Evolutionary conservation across 495 filamentous ascomycete species (phyloP).

Genomic region (Lepraria neglecta): DNA sequence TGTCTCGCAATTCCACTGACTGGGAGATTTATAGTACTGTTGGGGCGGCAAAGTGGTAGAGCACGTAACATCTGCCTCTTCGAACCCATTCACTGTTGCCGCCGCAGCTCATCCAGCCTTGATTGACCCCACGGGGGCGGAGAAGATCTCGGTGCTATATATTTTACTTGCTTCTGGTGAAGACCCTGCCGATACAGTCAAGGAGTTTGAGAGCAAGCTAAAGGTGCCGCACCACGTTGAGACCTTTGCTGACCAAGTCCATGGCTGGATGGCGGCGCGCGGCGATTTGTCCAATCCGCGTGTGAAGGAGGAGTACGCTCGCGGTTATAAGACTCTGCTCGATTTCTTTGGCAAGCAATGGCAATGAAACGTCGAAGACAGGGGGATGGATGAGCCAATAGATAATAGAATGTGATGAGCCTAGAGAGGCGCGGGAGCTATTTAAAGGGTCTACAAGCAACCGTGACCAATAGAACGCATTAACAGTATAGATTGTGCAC

Average conservation of each 20-base stretch:
- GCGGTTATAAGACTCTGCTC: slow-evolving; percentile 66
- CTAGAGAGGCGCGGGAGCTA: neutral
- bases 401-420: neutral
- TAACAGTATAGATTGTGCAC: neutral
- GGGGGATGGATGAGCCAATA: neutral
- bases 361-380: slow-evolving; percentile 33
- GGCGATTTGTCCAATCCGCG: slow-evolving; percentile 57
- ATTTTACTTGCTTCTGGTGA: slow-evolving; percentile 61
- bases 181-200: slow-evolving; percentile 58
- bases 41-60: slow-evolving; percentile 1
- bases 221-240: slow-evolving; percentile 65
- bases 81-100: slow-evolving; percentile 52
- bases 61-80: neutral
- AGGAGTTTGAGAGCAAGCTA: slow-evolving; percentile 62
- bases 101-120: slow-evolving; percentile 76
- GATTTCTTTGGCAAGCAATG: slow-evolving; percentile 69
- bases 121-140: slow-evolving; percentile 69
- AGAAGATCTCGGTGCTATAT: slow-evolving; percentile 55
- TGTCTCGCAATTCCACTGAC: neutral
- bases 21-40: neutral
- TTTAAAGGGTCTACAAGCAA: neutral
- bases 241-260: slow-evolving; percentile 72
- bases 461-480: neutral
- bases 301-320: slow-evolving; percentile 66
- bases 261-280: slow-evolving; percentile 81